Evolutionary conservation across 306 rosid genomes (phyloP).

Genomic region (Vigna hirtella): DNA sequence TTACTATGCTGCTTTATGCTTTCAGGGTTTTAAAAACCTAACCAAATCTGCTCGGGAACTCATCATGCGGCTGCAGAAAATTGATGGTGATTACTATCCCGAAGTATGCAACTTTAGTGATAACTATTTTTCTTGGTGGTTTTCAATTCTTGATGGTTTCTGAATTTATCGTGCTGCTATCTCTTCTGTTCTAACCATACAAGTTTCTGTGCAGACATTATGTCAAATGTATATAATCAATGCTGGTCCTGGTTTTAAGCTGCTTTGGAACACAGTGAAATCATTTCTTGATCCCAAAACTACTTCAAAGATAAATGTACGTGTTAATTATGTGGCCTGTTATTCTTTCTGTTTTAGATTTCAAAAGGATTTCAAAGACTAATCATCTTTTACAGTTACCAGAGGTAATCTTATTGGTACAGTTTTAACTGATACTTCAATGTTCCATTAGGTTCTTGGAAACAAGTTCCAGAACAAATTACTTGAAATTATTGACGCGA

Average conservation of each 20-base stretch:
- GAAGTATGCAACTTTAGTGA: constrained; percentile 63
- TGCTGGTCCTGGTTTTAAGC: constrained; percentile 93
- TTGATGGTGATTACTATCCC: constrained; percentile 92
- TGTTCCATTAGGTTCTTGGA: constrained; percentile 78
- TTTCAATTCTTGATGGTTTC: constrained; percentile 39
- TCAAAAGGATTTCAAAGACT: constrained; percentile 31
- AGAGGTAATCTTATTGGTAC: background rate
- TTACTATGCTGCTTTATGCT: constrained; percentile 33
- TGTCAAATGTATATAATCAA: constrained; percentile 86
- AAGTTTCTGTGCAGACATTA: constrained; percentile 71
- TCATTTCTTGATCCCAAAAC: constrained; percentile 89
- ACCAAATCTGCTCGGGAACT: constrained; percentile 85
- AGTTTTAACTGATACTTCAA: constrained; percentile 41
- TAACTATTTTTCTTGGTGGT: background rate
- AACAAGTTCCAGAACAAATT: constrained; percentile 78
- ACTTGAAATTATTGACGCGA: constrained; percentile 78
- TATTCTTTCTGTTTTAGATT: constrained; percentile 11
- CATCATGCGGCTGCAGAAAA: constrained; percentile 77
- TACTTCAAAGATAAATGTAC: constrained; percentile 87
- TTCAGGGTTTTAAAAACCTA: constrained; percentile 83
- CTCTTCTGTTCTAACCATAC: constrained; percentile 44
- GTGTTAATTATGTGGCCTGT: constrained; percentile 46
- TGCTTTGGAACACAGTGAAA: constrained; percentile 88
- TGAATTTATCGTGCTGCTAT: constrained; percentile 22
- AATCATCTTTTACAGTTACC: constrained; percentile 27